Base-by-base conservation (phyloP, 139 green algal species). In the Penium margaritaceum region DNA sequence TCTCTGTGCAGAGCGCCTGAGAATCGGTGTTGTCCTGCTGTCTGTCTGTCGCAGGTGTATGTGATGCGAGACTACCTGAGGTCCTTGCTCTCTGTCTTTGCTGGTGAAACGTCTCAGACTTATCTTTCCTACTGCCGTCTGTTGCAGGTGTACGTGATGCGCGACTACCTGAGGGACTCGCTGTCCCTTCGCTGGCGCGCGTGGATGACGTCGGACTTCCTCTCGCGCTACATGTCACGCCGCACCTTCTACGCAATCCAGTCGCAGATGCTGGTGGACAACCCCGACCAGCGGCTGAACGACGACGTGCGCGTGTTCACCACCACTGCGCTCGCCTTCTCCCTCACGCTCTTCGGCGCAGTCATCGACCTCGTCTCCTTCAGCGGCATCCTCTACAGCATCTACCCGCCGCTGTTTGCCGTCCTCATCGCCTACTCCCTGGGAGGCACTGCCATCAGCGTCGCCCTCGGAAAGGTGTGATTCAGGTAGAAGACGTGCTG, bases 331-430 rank as follows among this genome's bases (percentile, higher is more conserved):
- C 60, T 98, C 34, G 74, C 53, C 5, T 88, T 98, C 67, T 79
- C 84, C 0, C 78, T 97, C 30, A 90, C 86, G 7, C 62, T 97
- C 14, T 83, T 98, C 41, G 96, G 93, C 77, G 85, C 89, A 3
- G 32, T 73, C 0, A 79, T 96, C 5, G 94, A 98, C 84, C 88
- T 98, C 38, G 68, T 97, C 1, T 94, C 86, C 39, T 98, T 98
- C 85, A 91, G 84, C 39, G 90, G 87, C 67, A 98, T 98, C 81
- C 81, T 98, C 53, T 98, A 90, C 84, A 85, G 78, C 70, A 99
- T 99, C 75, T 99, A 99, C 82, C 94, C 94, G 0, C 94, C 94
- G 0, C 87, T 99, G 29, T 98, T 98, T 83, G 85, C 70, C 5
- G 93, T 90, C 9, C 83, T 99, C 34, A 34, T 97, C 0, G 65